Evolutionary conservation across 768 basidiomycete genomes (phyloP).

Genomic region (Trametes villosa): DNA sequence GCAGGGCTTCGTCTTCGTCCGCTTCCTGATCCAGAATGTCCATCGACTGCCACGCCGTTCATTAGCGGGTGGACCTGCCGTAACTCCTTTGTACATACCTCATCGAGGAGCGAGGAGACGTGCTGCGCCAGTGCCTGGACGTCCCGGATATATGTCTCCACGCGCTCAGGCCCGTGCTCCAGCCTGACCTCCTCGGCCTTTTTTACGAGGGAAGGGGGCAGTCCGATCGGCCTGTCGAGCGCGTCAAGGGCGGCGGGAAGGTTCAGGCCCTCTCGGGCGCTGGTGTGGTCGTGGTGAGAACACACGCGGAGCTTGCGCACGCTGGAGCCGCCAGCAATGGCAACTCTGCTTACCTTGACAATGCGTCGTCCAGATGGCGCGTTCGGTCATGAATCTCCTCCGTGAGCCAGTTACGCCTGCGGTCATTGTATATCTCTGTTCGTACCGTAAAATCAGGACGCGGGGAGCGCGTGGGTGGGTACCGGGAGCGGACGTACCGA

Average conservation of each 20-base stretch:
- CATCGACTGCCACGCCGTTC: conserved; percentile 61
- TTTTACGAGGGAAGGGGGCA: conserved; percentile 85
- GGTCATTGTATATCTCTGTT: conserved; percentile 83
- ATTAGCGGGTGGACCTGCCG: not conserved
- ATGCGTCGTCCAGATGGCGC: conserved; percentile 62
- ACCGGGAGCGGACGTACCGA: conserved; percentile 63
- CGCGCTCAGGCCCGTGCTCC: conserved; percentile 73
- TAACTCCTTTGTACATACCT: conserved; percentile 54
- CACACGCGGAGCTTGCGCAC: not conserved
- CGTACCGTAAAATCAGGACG: not conserved
- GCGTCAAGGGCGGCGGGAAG: conserved; percentile 89
- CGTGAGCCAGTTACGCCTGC: conserved; percentile 70
- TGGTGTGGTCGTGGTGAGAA: conserved; percentile 32
- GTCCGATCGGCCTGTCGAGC: conserved; percentile 80
- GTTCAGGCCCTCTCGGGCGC: conserved; percentile 70
- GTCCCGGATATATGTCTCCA: conserved; percentile 74
- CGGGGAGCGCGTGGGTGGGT: too few relatives aligned
- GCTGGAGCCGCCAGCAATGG: not conserved
- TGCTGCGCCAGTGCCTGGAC: conserved; percentile 67
- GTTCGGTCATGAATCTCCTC: conserved; percentile 66
- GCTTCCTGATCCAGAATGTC: conserved; percentile 92
- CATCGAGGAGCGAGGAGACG: conserved; percentile 67
- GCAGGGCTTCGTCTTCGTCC: conserved; percentile 77
- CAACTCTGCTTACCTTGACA: conserved; percentile 55
- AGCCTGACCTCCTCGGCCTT: conserved; percentile 85